Evolutionary conservation across 2,329 filamentous ascomycete species (phyloP).

Genomic region (Penicillium sclerotiorum): DNA sequence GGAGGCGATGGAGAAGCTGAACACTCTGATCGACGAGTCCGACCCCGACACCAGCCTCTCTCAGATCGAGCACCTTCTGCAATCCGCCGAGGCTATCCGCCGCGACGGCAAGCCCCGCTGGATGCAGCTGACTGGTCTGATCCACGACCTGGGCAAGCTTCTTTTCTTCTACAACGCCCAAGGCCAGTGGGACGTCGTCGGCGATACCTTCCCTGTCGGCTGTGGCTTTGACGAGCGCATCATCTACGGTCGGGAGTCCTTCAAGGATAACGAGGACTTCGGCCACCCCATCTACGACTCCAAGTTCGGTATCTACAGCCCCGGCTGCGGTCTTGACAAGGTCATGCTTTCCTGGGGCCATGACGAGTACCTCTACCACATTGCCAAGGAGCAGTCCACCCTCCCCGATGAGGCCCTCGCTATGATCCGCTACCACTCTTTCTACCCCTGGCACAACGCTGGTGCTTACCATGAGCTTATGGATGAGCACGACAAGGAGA

Average conservation of each 20-base stretch:
- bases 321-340: slow-evolving; percentile 80
- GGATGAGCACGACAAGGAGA: slow-evolving; percentile 76
- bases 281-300: slow-evolving; percentile 72
- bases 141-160: slow-evolving; percentile 51
- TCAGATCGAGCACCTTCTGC: slow-evolving; percentile 87
- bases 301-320: slow-evolving; percentile 76
- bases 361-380: slow-evolving; percentile 65
- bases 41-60: slow-evolving; percentile 86
- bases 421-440: slow-evolving; percentile 92
- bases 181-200: slow-evolving; percentile 92
- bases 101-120: slow-evolving; percentile 62
- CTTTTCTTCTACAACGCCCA: slow-evolving; percentile 66
- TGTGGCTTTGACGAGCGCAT: slow-evolving; percentile 65
- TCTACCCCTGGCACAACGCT: slow-evolving; percentile 88
- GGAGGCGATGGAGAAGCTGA: slow-evolving; percentile 90
- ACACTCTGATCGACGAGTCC: slow-evolving; percentile 86
- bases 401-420: slow-evolving; percentile 81
- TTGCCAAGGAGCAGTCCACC: slow-evolving; percentile 78
- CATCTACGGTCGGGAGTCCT: slow-evolving; percentile 76
- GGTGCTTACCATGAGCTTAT: slow-evolving; percentile 81
- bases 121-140: slow-evolving; percentile 53
- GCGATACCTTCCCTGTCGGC: slow-evolving; percentile 56
- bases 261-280: slow-evolving; percentile 74
- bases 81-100: slow-evolving; percentile 86
- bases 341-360: slow-evolving; percentile 85